Evolutionary conservation across 148 eudicot species (phyloP), one percentile per base, ranked within the genome.

Genomic region (Rhododendron ovatum): DNA sequence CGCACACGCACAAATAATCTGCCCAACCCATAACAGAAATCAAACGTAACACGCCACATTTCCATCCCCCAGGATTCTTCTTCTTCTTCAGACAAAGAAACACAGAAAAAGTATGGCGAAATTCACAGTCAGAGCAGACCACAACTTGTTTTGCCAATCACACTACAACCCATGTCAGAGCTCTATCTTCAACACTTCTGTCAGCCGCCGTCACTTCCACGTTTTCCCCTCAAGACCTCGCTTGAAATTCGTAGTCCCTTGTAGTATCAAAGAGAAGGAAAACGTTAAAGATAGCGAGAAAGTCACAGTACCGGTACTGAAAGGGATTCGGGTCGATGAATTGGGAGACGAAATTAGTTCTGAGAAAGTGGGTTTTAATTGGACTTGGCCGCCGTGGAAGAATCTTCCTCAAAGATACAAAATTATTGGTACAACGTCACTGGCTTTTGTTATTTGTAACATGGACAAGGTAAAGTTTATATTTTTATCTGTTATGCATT

Each of bases 391-490:
- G 26, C 95, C 95, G 74, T 96, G 98, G 98, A 93, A 90, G 87
- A 84, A 94, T 88, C 78, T 97, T n/a, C 99, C 99, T 84, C 87
- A 77, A 57, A 95, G 99, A 91, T 97, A 97, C 83, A 93, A 92
- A 88, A 92, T 97, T 39, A 92, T 97, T 75, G 99, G 95, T 1
- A 94, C 98, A 59, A 97, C 98, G n/a, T 94, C 99, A 1, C 89
- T 97, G 84, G 99, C 99, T 83, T 97, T 97, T 86, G 93, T 97
- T 90, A 89, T 97, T 74, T 97, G 99, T 90, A 97, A 97, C 91
- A 97, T 97, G 99, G 99, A 97, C 86, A 97, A 97, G 95, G 99
- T 96, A 83, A 80, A 8, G 48, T 11, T n/a, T 30, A 28, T 37
- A 24, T 35, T 47, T 11, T 5, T 69, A 8, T 43, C 78, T 43